Percentiles rank a stretch among this genome's conserved stretches.
Evolutionary conservation across 2,329 filamentous ascomycete genomes (phyloP).

Genomic region (Mycogone perniciosa): DNA sequence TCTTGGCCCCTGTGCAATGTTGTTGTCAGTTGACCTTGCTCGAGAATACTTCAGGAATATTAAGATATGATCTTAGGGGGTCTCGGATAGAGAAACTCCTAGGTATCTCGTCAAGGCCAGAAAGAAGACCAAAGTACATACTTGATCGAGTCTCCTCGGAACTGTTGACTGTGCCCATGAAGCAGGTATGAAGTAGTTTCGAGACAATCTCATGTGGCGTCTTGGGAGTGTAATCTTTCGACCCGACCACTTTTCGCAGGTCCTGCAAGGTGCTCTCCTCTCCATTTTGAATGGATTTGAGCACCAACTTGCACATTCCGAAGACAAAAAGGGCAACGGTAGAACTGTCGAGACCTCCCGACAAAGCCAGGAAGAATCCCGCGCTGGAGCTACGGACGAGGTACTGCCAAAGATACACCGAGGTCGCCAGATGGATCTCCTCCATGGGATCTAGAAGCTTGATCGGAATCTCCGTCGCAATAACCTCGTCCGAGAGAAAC

Average conservation of each 20-base stretch:
- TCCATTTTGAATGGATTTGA: slow-evolving; percentile 41
- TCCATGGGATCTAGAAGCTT: slow-evolving; percentile 25
- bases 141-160: background rate
- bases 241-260: slow-evolving; percentile 21
- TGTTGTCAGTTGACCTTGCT: background rate
- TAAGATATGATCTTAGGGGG: too few species aligned
- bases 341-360: slow-evolving; percentile 25
- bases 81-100: slow-evolving; percentile 35
- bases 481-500: slow-evolving; percentile 22
- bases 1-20: slow-evolving; percentile 44
- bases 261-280: slow-evolving; percentile 21
- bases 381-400: slow-evolving; percentile 41
- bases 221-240: slow-evolving; percentile 39
- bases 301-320: slow-evolving; percentile 51
- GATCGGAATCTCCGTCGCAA: slow-evolving; percentile 13
- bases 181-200: slow-evolving; percentile 34
- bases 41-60: too few species aligned
- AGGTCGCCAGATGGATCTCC: slow-evolving; percentile 25
- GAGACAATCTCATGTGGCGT: slow-evolving; percentile 50
- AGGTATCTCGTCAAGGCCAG: slow-evolving; percentile 5
- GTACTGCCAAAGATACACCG: slow-evolving; percentile 48
- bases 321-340: slow-evolving; percentile 23
- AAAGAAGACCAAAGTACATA: background rate
- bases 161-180: slow-evolving; percentile 58
- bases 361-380: slow-evolving; percentile 49